Evolutionary conservation across 306 rosid species (phyloP).

Genomic region (Pueraria montana): DNA sequence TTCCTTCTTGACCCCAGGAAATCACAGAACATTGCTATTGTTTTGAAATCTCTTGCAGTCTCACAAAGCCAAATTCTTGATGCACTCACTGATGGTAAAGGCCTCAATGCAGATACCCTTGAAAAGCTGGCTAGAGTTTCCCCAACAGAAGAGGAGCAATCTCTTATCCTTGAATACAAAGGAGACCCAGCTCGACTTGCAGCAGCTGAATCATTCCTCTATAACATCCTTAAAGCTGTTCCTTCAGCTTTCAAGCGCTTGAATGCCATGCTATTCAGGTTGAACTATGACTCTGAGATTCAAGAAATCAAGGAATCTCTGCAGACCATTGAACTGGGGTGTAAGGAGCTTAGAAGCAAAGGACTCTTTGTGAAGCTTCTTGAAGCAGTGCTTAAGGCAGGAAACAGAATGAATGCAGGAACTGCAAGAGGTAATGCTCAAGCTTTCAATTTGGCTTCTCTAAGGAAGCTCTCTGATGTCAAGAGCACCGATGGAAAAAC

Average conservation of each 20-base stretch:
- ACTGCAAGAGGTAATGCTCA: slow-evolving; percentile 89
- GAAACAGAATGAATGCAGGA: slow-evolving; percentile 89
- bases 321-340: slow-evolving; percentile 68
- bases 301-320: slow-evolving; percentile 61
- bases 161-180: slow-evolving; percentile 59
- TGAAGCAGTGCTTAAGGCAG: slow-evolving; percentile 89
- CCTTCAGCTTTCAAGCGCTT: slow-evolving; percentile 80
- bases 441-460: slow-evolving; percentile 79
- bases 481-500: slow-evolving; percentile 78
- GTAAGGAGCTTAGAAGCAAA: slow-evolving; percentile 69
- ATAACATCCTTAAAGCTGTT: slow-evolving; percentile 65
- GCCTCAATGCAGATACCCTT: slow-evolving; percentile 65
- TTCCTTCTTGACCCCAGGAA: slow-evolving; percentile 71
- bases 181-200: slow-evolving; percentile 75
- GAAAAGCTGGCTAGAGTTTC: slow-evolving; percentile 78
- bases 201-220: slow-evolving; percentile 75
- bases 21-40: slow-evolving; percentile 84
- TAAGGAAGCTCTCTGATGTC: slow-evolving; percentile 85
- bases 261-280: slow-evolving; percentile 76
- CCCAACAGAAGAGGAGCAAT: slow-evolving; percentile 70
- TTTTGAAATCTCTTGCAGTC: slow-evolving; percentile 66
- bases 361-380: slow-evolving; percentile 84
- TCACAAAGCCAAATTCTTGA: slow-evolving; percentile 64
- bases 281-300: slow-evolving; percentile 60
- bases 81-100: slow-evolving; percentile 73